Base-by-base conservation (phyloP, 495 filamentous ascomycete genomes). In the Daldinia bambusicola region DNA sequence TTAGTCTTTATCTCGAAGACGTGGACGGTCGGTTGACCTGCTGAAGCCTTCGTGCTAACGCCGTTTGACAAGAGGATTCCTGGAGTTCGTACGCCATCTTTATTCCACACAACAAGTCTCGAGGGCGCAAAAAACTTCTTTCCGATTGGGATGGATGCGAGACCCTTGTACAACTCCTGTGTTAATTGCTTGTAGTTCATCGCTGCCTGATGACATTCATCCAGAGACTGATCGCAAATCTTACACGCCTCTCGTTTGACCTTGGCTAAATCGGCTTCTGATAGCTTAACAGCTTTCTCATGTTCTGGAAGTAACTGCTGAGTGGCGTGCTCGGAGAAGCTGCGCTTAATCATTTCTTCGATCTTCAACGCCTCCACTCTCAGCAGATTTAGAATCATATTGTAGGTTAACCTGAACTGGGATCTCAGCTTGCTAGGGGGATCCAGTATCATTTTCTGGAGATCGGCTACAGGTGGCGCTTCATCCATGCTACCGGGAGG, bases 271-370 rank as follows among this genome's bases (percentile, higher is more conserved):
- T 95, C 94, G 2, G 92, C 93, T 76, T 98, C 93, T 0, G 94
- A 96, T n/a, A 97, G 72, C 75, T 95, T 93, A 50, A 98, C 91
- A 71, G 93, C 89, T 76, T 94, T 95, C 80, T 98, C 95, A 69
- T 98, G 94, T 79, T 97, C 93, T 0, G 95, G 95, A 10, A 98
- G 83, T 36, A 98, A 82, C 66, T 96, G 95, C 74, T 98, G 96
- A 0, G 96, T 98, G n/a, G 94, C 94, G 81, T 99, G 95, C 80
- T 99, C 95, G 63, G 93, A 97, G 85, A 99, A 99, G 78, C 93
- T 97, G 69, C 95, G 89, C 84, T 99, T 99, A 82, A 99, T 99
- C 95, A 99, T 99, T 80, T 99, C 95, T 79, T 99, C 95, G 71
- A 99, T 98, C 81, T 97, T 98, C 61, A 99, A 81, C 6, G 95